These are phyloP conservation scores for Rhizodiscina lignyota DNA, from an alignment of 495 filamentous ascomycete genomes.

Conservation along the genomic window DNA sequence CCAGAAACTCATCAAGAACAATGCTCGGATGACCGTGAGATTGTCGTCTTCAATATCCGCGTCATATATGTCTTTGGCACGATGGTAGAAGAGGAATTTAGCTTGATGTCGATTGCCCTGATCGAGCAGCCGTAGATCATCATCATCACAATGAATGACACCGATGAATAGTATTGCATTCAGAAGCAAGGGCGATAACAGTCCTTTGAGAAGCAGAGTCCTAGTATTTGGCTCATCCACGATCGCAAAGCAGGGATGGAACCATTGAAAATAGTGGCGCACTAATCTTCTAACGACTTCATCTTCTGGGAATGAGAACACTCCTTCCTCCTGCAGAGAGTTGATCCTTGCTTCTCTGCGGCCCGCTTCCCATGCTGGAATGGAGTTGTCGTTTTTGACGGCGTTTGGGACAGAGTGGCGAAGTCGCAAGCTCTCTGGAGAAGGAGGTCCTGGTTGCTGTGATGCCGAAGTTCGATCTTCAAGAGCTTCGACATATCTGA, in stretches of 20 bases:
- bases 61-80: neutral
- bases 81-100: neutral
- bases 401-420: neutral
- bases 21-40: neutral
- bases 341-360: neutral
- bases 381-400: neutral
- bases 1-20: neutral
- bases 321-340: neutral
- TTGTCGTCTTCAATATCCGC: neutral
- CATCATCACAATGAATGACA: neutral
- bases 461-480: too few species aligned
- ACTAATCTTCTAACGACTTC: neutral
- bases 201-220: neutral
- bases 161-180: neutral
- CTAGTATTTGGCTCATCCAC: neutral
- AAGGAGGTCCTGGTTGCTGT: too few species aligned
- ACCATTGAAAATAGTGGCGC: neutral
- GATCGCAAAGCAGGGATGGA: neutral
- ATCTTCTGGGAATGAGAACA: neutral
- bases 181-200: neutral
- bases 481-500: too few species aligned
- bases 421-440: too few species aligned
- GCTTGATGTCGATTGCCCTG: neutral
- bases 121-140: neutral
- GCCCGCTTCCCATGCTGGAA: neutral